Evolutionary conservation across 768 basidiomycete genomes (phyloP).

Genomic region (Daedalea quercina): DNA sequence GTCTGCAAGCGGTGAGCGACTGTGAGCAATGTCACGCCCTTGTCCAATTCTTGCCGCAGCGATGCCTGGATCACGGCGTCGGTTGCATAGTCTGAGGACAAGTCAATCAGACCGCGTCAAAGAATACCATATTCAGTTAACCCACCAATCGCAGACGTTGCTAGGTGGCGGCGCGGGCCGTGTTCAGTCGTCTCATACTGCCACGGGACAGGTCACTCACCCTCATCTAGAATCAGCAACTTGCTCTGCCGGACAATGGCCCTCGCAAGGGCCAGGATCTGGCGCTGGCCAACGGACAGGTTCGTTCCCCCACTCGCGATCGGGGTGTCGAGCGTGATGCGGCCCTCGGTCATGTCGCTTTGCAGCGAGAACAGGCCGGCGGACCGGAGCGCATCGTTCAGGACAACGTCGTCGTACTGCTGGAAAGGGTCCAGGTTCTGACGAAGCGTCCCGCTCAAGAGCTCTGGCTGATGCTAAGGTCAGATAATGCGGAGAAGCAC

Average conservation of each 20-base stretch:
- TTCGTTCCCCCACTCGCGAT: conserved; percentile 40
- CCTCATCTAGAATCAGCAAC: conserved; percentile 53
- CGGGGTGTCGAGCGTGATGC: conserved; percentile 37
- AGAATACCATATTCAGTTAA: neutral
- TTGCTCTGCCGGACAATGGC: conserved; percentile 54
- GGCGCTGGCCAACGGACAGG: conserved; percentile 53
- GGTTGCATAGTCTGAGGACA: conserved; percentile 42
- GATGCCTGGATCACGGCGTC: conserved; percentile 52
- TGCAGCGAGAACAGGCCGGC: conserved; percentile 40
- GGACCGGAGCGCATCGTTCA: conserved; percentile 42
- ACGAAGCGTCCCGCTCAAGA: conserved; percentile 50
- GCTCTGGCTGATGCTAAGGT: conserved; percentile 30
- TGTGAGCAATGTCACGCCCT: conserved; percentile 45
- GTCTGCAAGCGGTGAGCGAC: conserved; percentile 54
- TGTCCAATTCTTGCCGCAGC: conserved; percentile 37
- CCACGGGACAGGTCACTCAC: conserved; percentile 19
- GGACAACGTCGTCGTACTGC: conserved; percentile 44
- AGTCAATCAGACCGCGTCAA: too few species aligned
- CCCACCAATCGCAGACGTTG: conserved; percentile 40
- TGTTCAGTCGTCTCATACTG: neutral
- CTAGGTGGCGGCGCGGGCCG: conserved; percentile 18
- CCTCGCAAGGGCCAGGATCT: conserved; percentile 52
- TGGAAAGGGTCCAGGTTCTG: conserved; percentile 57
- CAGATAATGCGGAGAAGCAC: neutral
- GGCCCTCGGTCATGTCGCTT: conserved; percentile 27